These are phyloP conservation scores for Flaveria ramosissima DNA, from an alignment of 129 eudicot genomes.

Conservation along the genomic window DNA sequence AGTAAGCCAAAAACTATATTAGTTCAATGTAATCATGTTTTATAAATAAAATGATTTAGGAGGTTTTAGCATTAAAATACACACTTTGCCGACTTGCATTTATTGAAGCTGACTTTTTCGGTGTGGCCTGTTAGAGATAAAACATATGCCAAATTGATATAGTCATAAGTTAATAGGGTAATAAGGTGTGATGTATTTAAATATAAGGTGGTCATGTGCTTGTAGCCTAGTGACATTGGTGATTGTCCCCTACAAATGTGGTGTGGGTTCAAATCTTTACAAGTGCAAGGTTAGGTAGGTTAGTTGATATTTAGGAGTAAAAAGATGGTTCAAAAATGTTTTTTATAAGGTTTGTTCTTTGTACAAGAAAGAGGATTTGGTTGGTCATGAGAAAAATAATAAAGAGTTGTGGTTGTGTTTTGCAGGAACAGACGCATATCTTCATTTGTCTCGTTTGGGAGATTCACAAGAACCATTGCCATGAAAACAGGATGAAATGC, in stretches of 20 bases:
- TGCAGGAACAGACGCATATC: conserved; percentile 20
- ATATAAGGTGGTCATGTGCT: background rate
- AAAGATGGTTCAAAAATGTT: too few relatives aligned
- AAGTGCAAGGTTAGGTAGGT: too few relatives aligned
- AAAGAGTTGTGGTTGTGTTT: background rate
- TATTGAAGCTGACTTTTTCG: background rate
- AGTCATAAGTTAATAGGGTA: background rate
- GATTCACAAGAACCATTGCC: conserved; percentile 18
- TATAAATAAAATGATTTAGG: background rate
- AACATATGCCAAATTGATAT: background rate
- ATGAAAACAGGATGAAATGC: background rate
- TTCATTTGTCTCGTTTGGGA: conserved; percentile 20
- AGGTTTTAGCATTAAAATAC: too few relatives aligned
- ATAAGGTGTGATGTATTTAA: background rate
- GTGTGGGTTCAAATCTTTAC: too few relatives aligned
- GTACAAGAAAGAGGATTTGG: too few relatives aligned
- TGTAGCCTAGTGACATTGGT: background rate
- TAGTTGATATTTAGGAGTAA: too few relatives aligned
- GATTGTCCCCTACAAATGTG: background rate
- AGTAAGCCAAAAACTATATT: background rate
- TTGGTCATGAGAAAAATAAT: too few relatives aligned
- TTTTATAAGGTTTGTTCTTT: too few relatives aligned
- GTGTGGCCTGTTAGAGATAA: background rate
- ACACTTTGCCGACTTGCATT: background rate
- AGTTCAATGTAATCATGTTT: background rate